phyloP scores from a whole-genome alignment of 2,329 filamentous ascomycete species.

The Niveomyces coronatus region DNA sequence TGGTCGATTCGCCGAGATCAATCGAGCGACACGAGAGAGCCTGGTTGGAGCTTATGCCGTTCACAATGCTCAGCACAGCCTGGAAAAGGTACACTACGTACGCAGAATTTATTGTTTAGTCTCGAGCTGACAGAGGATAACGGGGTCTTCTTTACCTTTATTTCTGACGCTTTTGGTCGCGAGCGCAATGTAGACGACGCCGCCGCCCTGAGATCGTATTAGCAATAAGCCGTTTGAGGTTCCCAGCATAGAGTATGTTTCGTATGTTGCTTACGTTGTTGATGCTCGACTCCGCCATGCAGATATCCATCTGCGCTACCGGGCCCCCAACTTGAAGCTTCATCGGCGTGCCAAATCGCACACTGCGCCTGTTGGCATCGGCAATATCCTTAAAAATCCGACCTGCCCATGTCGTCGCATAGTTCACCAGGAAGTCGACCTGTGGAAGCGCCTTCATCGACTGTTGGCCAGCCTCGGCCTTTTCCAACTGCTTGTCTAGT shows the following conservation, averaged over 20 bases:
- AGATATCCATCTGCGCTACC: conserved; percentile 45
- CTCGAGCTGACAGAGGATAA: conserved; percentile 43
- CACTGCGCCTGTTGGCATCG: conserved; percentile 56
- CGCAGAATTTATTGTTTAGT: background rate
- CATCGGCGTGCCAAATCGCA: conserved; percentile 51
- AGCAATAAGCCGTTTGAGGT: no score
- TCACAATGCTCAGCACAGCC: conserved; percentile 39
- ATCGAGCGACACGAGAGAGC: conserved; percentile 30
- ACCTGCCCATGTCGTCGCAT: conserved; percentile 47
- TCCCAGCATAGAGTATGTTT: no score
- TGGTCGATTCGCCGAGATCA: conserved; percentile 29
- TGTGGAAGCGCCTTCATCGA: conserved; percentile 45
- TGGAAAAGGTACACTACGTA: conserved; percentile 49
- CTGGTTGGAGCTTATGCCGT: conserved; percentile 45
- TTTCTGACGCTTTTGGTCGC: conserved; percentile 26
- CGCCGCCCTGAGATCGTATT: conserved; percentile 23
- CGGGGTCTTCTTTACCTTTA: conserved; percentile 27
- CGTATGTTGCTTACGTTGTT: no score
- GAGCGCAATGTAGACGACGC: conserved; percentile 30
- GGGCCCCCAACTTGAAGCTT: conserved; percentile 33
- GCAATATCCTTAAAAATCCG: conserved; percentile 57
- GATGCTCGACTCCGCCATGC: conserved; percentile 34
- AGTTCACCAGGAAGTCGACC: conserved; percentile 52
- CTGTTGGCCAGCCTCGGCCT: conserved; percentile 33
- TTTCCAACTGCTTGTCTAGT: conserved; percentile 38